A percentile compares a stretch with the other conserved stretches of the same genome.
These are phyloP conservation scores for Ophiostoma tasmaniense DNA, from an alignment of 2,329 filamentous ascomycete genomes.

Conservation along the genomic window DNA sequence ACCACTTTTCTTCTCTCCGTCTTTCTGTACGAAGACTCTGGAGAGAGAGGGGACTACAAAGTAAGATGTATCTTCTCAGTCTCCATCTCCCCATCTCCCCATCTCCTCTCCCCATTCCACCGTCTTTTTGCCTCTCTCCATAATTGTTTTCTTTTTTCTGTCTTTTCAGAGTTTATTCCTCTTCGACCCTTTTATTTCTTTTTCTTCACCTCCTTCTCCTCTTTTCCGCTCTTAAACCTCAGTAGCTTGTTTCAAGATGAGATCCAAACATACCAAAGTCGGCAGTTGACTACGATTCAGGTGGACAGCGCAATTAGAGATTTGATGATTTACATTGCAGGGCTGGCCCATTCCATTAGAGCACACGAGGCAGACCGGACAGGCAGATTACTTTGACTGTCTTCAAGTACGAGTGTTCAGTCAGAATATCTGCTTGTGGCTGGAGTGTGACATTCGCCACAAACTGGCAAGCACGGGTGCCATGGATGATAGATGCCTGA, in stretches of 20 bases:
- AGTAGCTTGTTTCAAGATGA: slow-evolving; percentile 9
- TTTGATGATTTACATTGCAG: background rate
- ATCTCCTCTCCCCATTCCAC: background rate
- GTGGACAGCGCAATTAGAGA: background rate
- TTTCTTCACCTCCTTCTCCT: background rate
- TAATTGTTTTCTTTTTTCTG: background rate
- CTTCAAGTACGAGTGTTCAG: too few species aligned
- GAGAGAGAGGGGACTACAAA: too few species aligned
- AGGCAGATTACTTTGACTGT: background rate
- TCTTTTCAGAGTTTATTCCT: background rate
- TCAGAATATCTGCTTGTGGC: background rate
- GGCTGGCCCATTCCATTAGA: background rate
- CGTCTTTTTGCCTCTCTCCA: background rate
- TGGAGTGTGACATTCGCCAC: background rate
- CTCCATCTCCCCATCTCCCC: background rate
- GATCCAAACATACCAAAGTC: slow-evolving; percentile 4
- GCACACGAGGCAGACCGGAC: background rate
- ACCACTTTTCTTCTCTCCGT: background rate
- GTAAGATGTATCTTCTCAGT: too few species aligned
- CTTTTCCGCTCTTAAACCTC: slow-evolving; percentile 1
- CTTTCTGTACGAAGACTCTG: background rate
- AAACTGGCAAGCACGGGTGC: background rate
- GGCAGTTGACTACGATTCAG: background rate
- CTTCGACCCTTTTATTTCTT: background rate
- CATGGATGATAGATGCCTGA: background rate